Evolutionary conservation across 768 basidiomycete species (phyloP).

Genomic region (Sistotremastrum niveocremeum): DNA sequence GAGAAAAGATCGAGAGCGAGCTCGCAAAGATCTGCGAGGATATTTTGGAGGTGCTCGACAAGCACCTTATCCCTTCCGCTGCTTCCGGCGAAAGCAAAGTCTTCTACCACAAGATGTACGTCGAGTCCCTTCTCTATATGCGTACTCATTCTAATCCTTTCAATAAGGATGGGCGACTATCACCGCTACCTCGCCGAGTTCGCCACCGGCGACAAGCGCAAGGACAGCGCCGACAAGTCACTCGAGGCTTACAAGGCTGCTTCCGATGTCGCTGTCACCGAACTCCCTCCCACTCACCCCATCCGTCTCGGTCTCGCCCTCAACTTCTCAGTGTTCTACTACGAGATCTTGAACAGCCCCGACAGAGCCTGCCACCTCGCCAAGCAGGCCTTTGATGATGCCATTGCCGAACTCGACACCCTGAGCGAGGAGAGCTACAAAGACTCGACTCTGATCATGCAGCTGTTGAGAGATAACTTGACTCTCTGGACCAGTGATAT

Average conservation of each 20-base stretch:
- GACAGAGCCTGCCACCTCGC: conserved; percentile 97
- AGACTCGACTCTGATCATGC: conserved; percentile 96
- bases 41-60: conserved; percentile 92
- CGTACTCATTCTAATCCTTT: conserved; percentile 10
- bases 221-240: conserved; percentile 94
- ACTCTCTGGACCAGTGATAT: conserved; percentile 98
- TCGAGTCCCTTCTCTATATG: conserved; percentile 3
- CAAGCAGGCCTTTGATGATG: conserved; percentile 98
- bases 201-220: conserved; percentile 94
- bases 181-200: conserved; percentile 99
- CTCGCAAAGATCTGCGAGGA: conserved; percentile 98
- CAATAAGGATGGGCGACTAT: conserved; percentile 91
- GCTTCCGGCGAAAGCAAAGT: conserved; percentile 96
- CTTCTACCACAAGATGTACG: conserved; percentile 99
- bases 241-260: conserved; percentile 96
- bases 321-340: conserved; percentile 99
- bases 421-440: conserved; percentile 99
- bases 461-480: conserved; percentile 91
- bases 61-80: conserved; percentile 95
- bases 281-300: conserved; percentile 91
- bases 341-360: conserved; percentile 97
- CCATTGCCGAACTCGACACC: conserved; percentile 97
- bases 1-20: conserved; percentile 95
- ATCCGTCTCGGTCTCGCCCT: conserved; percentile 97
- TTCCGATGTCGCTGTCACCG: conserved; percentile 90